Evolutionary conservation across 106 monocot genomes (phyloP).

Genomic region (Dendrobium huoshanense): DNA sequence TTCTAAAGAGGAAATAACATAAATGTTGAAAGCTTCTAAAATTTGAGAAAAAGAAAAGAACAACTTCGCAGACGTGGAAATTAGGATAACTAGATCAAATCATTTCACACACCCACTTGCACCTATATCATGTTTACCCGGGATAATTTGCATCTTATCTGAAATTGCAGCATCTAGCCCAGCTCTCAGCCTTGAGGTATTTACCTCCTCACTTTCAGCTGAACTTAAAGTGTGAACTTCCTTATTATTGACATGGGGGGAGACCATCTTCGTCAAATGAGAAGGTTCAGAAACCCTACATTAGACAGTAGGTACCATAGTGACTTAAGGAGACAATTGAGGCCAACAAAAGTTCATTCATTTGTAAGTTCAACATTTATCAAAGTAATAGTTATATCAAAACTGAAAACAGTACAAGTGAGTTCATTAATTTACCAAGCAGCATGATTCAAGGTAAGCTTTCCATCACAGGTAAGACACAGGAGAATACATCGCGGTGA

Average conservation of each 20-base stretch:
- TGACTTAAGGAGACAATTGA: neutral
- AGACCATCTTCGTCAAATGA: slow-evolving; percentile 16
- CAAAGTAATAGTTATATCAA: too few relatives aligned
- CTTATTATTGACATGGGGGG: slow-evolving; percentile 16
- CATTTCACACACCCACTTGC: slow-evolving; percentile 12
- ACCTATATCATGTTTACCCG: neutral
- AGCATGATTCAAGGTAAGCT: slow-evolving; percentile 64
- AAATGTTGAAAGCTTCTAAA: neutral
- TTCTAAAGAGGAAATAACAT: neutral
- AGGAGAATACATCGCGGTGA: slow-evolving; percentile 59
- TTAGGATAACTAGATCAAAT: neutral
- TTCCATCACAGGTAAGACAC: slow-evolving; percentile 88
- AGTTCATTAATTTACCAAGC: slow-evolving; percentile 44
- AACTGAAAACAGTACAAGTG: neutral
- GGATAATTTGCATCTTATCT: neutral
- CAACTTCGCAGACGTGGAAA: neutral
- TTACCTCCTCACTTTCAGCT: slow-evolving; percentile 9
- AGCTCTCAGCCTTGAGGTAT: slow-evolving; percentile 20
- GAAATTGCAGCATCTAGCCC: neutral
- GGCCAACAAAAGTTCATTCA: neutral
- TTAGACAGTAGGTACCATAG: slow-evolving; percentile 13
- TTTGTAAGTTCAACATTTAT: neutral
- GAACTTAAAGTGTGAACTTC: neutral
- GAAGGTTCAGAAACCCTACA: slow-evolving; percentile 74
- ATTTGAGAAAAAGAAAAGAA: neutral